A percentile compares a stretch with the other conserved stretches of the same genome.
These are phyloP conservation scores for Saccharomyces pastorianus DNA, from an alignment of 1,139 yeast genomes.

Conservation along the genomic window DNA sequence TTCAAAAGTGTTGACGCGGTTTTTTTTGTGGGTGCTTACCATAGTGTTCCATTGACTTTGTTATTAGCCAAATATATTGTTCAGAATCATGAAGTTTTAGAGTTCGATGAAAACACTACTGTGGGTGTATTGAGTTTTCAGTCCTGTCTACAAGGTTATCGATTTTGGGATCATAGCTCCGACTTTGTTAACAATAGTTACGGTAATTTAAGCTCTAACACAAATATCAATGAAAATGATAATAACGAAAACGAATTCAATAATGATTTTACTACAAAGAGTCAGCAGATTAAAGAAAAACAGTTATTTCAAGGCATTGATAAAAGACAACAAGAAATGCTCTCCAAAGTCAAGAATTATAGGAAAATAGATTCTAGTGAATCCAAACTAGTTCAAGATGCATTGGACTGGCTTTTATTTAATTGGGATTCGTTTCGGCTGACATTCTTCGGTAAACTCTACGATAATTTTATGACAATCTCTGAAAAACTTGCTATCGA, in stretches of 20 bases:
- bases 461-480: conserved; percentile 30
- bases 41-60: conserved; percentile 28
- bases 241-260: conserved; percentile 14
- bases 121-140: conserved; percentile 28
- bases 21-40: conserved; percentile 27
- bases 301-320: conserved; percentile 25
- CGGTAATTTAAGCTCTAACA: not conserved
- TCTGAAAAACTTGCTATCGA: conserved; percentile 29
- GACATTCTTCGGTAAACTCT: conserved; percentile 26
- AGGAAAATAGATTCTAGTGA: conserved; percentile 21
- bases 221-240: conserved; percentile 7
- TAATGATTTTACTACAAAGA: conserved; percentile 13
- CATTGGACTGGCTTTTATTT: conserved; percentile 26
- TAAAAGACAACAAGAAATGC: conserved; percentile 21
- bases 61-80: conserved; percentile 20
- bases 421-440: conserved; percentile 23
- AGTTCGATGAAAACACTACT: conserved; percentile 11
- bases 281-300: conserved; percentile 27
- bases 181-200: conserved; percentile 9
- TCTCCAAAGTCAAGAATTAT: conserved; percentile 20
- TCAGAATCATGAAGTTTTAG: conserved; percentile 10
- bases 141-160: conserved; percentile 29
- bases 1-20: conserved; percentile 23
- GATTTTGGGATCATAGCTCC: conserved; percentile 31
- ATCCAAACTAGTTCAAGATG: conserved; percentile 18